phyloP scores from a whole-genome alignment of 495 filamentous ascomycete species.

The Penicillium tannophilum region DNA sequence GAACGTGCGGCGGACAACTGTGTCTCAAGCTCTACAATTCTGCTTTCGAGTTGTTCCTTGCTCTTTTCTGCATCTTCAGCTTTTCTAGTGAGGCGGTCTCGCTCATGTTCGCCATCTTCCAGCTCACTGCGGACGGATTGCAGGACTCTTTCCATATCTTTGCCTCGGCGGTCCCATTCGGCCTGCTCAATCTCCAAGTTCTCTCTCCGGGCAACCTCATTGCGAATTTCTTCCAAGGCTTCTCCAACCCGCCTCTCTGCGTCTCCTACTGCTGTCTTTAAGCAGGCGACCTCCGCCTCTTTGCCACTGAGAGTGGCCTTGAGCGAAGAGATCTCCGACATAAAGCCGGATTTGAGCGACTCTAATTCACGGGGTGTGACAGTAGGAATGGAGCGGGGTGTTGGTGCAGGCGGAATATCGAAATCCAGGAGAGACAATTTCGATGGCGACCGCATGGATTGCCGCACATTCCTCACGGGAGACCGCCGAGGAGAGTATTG shows the following conservation, averaged over 20 bases:
- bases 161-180: slow-evolving; percentile 78
- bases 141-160: slow-evolving; percentile 82
- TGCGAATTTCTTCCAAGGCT: slow-evolving; percentile 75
- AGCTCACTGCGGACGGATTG: slow-evolving; percentile 80
- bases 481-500: slow-evolving; percentile 47
- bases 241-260: slow-evolving; percentile 91
- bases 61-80: slow-evolving; percentile 74
- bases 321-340: slow-evolving; percentile 86
- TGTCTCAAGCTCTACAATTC: slow-evolving; percentile 66
- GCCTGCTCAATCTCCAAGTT: slow-evolving; percentile 73
- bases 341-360: slow-evolving; percentile 81
- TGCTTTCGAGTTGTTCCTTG: slow-evolving; percentile 60
- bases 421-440: slow-evolving; percentile 76
- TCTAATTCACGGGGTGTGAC: slow-evolving; percentile 93
- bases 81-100: slow-evolving; percentile 68
- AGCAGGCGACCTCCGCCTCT: slow-evolving; percentile 81
- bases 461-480: slow-evolving; percentile 35
- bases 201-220: slow-evolving; percentile 68
- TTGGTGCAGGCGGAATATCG: slow-evolving; percentile 85
- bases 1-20: slow-evolving; percentile 69
- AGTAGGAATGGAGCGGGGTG: slow-evolving; percentile 85
- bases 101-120: slow-evolving; percentile 70
- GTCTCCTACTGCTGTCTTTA: slow-evolving; percentile 83
- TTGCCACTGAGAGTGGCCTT: slow-evolving; percentile 87
- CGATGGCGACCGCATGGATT: slow-evolving; percentile 40